Evolutionary conservation across 176 grass and related monocot genomes (phyloP), one percentile per base, ranked within the genome.

Genomic region (Stipa capillata): DNA sequence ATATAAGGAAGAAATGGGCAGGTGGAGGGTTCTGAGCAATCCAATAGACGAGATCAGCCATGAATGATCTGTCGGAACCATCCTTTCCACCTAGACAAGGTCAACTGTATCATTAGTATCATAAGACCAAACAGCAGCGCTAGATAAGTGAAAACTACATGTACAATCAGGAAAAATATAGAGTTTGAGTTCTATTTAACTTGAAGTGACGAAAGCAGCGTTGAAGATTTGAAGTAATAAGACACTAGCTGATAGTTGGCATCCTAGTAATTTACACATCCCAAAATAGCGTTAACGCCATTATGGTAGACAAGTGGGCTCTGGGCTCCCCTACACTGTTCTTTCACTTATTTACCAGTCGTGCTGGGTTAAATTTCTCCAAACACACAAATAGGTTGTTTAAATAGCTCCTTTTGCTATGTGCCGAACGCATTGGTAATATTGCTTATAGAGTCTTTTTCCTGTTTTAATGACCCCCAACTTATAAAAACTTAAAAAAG

Each of bases 11-110:
- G 68, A 99, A 91, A 86, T 99, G 92, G 24, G 36, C 87, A 12
- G 96, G 96, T 37, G 96, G 96, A n/a, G 96, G 96, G n/a, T 99
- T 99, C 53, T 99, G 81, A 68, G 90, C 43, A 65, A 90, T 88
- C 92, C 92, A 99, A 40, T 83, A 81, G 50, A 99, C 67, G 68
- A 99, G 80, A 85, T 95, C 90, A 51, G 88, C 83, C 88, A 94
- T 95, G 53, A 95, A 88, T 70, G 69, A 91, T 13, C 78, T 74
- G 34, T 95, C 96, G 28, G 92, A 94, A 80, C 90, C 89, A 78
- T 91, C 89, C 74, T 95, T 98, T 64, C 91, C 91, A 73, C 77
- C 94, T 97, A 78, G 36, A 85, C 79, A 66, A 78, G 15, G 17
- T 58, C 69, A 76, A 55, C 16, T 68, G 20, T 8, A 60, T 55